A percentile compares a stretch with the other conserved stretches of the same genome.
Conservation (phyloP, 1,284 basidiomycete species). For the Omphalotus olearius region DNA sequence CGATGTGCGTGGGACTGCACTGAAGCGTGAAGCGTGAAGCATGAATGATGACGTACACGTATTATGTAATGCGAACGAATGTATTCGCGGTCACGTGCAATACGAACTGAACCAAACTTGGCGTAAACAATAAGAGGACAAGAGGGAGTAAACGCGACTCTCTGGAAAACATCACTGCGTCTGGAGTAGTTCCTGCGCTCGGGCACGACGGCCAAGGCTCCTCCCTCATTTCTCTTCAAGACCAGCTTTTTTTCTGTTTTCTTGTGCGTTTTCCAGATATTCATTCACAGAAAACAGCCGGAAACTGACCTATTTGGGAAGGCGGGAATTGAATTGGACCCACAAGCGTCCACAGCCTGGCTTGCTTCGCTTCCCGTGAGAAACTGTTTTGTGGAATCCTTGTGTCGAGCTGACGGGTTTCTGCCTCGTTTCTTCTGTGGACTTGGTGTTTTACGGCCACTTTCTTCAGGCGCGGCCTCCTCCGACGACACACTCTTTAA, state of each 20-base stretch:
- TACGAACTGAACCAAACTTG: neutral
- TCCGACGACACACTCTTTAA: slow-evolving; percentile 53
- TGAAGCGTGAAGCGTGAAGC: slow-evolving; percentile 22
- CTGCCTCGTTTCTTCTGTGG: slow-evolving; percentile 19
- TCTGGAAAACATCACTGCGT: neutral
- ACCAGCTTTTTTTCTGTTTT: too few relatives aligned
- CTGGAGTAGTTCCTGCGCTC: neutral
- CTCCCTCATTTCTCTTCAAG: too few relatives aligned
- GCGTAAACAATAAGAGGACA: neutral
- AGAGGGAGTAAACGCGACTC: slow-evolving; percentile 1
- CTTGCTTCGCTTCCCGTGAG: slow-evolving; percentile 12
- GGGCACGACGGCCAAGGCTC: neutral
- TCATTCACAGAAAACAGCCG: slow-evolving; percentile 8
- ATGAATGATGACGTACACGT: neutral
- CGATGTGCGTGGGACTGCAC: slow-evolving; percentile 29
- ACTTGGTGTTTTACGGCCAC: neutral
- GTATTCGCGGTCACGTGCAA: slow-evolving; percentile 33
- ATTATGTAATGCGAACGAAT: neutral
- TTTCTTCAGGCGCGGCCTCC: slow-evolving; percentile 59
- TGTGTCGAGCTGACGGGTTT: slow-evolving; percentile 18
- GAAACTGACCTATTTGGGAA: slow-evolving; percentile 26
- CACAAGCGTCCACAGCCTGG: slow-evolving; percentile 27
- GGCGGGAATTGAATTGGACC: slow-evolving; percentile 34
- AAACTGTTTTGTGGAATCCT: slow-evolving; percentile 9
- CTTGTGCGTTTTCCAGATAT: neutral